phyloP scores from a whole-genome alignment of 116 monocot genomes.

The Iris pallida region DNA sequence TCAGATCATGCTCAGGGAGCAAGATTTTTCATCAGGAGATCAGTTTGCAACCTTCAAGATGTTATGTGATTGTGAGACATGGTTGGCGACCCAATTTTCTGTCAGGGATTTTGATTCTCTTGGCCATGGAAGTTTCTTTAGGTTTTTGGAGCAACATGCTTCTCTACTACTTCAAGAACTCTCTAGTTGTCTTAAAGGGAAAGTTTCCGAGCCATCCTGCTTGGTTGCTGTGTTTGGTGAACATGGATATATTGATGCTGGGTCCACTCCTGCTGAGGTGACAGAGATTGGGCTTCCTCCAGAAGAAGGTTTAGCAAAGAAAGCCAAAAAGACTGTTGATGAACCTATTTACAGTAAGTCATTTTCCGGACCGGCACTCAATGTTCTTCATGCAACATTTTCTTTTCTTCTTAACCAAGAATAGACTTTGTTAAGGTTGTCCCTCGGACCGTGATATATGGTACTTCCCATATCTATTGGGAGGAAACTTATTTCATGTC shows the following conservation, averaged over 20 bases:
- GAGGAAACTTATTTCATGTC: too few relatives aligned
- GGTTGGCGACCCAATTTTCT: constrained; percentile 64
- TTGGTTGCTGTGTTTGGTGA: constrained; percentile 24
- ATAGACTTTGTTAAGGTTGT: neutral
- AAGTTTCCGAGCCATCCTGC: constrained; percentile 13
- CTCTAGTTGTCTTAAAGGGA: constrained; percentile 19
- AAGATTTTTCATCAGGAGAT: constrained; percentile 16
- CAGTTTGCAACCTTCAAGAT: constrained; percentile 25
- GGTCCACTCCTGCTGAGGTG: constrained; percentile 27
- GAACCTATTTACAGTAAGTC: constrained; percentile 22
- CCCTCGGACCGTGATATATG: too few relatives aligned
- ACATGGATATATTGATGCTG: neutral
- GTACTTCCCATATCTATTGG: too few relatives aligned
- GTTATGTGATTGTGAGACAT: constrained; percentile 56
- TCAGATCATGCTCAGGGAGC: neutral
- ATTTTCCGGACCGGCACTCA: constrained; percentile 3
- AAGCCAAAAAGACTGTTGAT: constrained; percentile 4
- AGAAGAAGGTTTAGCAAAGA: constrained; percentile 17
- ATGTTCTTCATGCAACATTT: neutral
- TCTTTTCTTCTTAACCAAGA: neutral
- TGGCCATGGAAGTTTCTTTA: constrained; percentile 71
- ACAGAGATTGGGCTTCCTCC: constrained; percentile 21
- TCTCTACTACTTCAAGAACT: constrained; percentile 43
- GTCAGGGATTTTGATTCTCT: constrained; percentile 61
- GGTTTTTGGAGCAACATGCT: constrained; percentile 55